Base-by-base conservation (phyloP, 2,329 filamentous ascomycete genomes). In the Immersiporthe knoxdaviesiana region DNA sequence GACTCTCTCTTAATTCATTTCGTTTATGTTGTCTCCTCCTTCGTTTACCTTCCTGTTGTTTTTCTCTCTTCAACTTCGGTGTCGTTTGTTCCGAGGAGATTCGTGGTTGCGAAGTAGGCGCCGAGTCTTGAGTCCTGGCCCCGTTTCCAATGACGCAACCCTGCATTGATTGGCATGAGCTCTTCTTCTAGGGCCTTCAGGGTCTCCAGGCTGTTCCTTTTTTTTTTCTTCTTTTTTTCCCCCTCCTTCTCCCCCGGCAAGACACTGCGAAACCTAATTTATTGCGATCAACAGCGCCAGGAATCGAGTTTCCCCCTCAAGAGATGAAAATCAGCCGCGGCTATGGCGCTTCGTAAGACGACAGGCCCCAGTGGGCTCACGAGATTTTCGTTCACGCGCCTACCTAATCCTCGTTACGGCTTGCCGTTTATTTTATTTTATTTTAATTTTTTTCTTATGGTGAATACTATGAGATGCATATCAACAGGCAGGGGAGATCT, bases 61-160 rank as follows among this genome's bases (percentile, higher is more conserved):
- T n/a, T 16, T 30, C 14, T 30, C 8, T 16, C 52, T 16, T 54
- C 50, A 27, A 30, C 50, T 54, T 30, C 24, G 11, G 11, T 54
- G 6, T 30, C 14, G 2, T 32, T 56, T 18, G 10, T 18, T 56
- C 27, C 52, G 27, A 56, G 32, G 27, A 18, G 24, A 5, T 30
- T 4, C 3, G 18, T 47, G 8, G 44, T 47, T n/a, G 44, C 41
- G 7, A 44, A 5, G 5, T 44, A 44, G 41, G 41, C 12, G 12
- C 41, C 16, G 41, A 44, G 14, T 44, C 41, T 16, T 27, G 47
- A 24, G 24, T 30, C 54, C 12, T 58, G 3, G 7, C 63, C 63
- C 52, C 47, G 54, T 41, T 27, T 41, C 39, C 50, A 41, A 70
- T 70, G 68, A 70, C 68, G 68, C 66, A 54, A 70, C 66, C 66